Evolutionary conservation across 2,329 filamentous ascomycete genomes (phyloP), one percentile per base, ranked within the genome.

Genomic region (Botrytis hyacinthi): DNA sequence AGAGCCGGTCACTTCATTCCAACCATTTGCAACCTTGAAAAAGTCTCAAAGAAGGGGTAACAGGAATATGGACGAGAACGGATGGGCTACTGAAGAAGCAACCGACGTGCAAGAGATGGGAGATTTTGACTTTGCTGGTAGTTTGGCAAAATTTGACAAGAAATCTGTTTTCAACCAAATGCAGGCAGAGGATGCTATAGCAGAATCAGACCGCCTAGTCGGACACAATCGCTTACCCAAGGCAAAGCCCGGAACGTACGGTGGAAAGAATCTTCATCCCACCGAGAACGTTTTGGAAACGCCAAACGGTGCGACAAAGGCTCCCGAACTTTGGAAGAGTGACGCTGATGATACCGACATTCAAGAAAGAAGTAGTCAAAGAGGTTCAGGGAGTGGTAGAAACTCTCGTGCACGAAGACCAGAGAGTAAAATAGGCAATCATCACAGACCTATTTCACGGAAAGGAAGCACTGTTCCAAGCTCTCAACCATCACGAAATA

Each of bases 61-160:
- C 83, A 77, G 20, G 44, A 74, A 82, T 81, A 81, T 79, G 48
- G 84, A 85, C 75, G 88, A 93, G 61, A 97, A 94, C 81, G 95
- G 94, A 5, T 98, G 95, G 95, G 94, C 93, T 6, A 98, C 95
- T 0, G 96, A 98, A 80, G 95, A 98, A 80, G 95, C 95, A 35
- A 98, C 94, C 0, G 96, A 98, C 80, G 93, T 96, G 35, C 93
- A 95, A 83, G 95, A 97, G 80, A 89, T 96, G 86, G 93, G 93
- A 18, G 96, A 98, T 75, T 98, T 98, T 78, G 95, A 98, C 82
- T 98, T 98, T 79, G 91, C 93, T 78, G 91, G 90, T 72, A 94
- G 94, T 77, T 86, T 98, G 46, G 95, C 93, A 65, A 97, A 97
- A 80, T 98, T 98, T 79, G 95, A 98, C 84, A 98, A 98, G 84